Evolutionary conservation across 1,284 basidiomycete genomes (phyloP).

Genomic region (Exobasidium rhododendri): DNA sequence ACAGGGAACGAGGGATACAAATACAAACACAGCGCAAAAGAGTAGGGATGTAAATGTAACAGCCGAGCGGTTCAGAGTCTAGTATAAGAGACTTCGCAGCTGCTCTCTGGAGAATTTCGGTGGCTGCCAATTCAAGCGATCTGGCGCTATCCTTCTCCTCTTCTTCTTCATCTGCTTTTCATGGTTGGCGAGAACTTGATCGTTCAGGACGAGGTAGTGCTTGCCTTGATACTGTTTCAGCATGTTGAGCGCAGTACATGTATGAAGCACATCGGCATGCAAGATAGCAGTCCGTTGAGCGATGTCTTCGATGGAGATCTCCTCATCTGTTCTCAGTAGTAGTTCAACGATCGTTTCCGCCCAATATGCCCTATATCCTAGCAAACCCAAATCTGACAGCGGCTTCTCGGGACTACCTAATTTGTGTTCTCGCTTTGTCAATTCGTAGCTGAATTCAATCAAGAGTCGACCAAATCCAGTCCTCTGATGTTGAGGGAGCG

Average conservation of each 20-base stretch:
- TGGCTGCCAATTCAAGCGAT: constrained; percentile 83
- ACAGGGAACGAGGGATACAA: too few species aligned
- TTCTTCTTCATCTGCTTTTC: constrained; percentile 78
- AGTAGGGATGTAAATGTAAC: too few species aligned
- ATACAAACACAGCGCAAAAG: too few species aligned
- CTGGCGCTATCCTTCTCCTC: constrained; percentile 74
- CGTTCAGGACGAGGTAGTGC: constrained; percentile 88
- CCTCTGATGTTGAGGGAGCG: constrained; percentile 87
- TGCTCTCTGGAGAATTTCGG: constrained; percentile 30
- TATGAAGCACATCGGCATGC: constrained; percentile 95
- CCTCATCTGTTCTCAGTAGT: constrained; percentile 66
- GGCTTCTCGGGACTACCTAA: constrained; percentile 97
- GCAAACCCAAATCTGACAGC: constrained; percentile 84
- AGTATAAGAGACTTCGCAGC: constrained; percentile 7
- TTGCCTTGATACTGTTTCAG: constrained; percentile 96
- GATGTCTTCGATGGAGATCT: constrained; percentile 92
- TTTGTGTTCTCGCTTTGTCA: constrained; percentile 93
- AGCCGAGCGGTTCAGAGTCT: too few species aligned
- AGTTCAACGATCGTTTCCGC: constrained; percentile 93
- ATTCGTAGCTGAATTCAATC: constrained; percentile 97
- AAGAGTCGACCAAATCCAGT: constrained; percentile 86
- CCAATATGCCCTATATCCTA: constrained; percentile 96
- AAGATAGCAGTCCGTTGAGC: constrained; percentile 95
- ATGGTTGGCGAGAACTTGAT: constrained; percentile 85
- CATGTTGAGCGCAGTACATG: constrained; percentile 90